Percentiles rank a stretch among this genome's conserved stretches.
Conservation (phyloP, 495 filamentous ascomycete species). For the Trichoderma orchidacearum region DNA sequence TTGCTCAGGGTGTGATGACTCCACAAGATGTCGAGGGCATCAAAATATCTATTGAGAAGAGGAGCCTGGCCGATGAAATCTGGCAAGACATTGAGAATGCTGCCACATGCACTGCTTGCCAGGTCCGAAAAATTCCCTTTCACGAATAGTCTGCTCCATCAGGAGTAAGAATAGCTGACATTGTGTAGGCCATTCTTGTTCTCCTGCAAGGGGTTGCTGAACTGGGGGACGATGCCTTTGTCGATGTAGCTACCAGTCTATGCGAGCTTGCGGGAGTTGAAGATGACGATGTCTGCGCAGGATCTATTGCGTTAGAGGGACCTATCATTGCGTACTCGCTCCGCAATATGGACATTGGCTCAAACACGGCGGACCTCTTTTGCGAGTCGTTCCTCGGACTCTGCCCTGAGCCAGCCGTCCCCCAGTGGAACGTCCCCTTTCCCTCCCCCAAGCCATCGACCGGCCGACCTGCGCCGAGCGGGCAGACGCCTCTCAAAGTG, state of each 20-base stretch:
- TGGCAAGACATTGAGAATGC: conserved; percentile 28
- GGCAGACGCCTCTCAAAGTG: conserved; percentile 30
- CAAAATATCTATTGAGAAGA: background rate
- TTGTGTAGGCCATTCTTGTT: conserved; percentile 23
- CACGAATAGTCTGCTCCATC: too few species aligned
- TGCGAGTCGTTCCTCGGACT: conserved; percentile 35
- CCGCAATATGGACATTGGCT: conserved; percentile 27
- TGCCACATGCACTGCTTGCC: conserved; percentile 30
- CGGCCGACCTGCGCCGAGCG: conserved; percentile 26
- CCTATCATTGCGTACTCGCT: conserved; percentile 35
- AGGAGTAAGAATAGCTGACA: conserved; percentile 1
- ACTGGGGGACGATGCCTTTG: conserved; percentile 27
- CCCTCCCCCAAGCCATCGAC: conserved; percentile 27
- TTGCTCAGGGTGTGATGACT: background rate
- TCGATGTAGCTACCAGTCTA: conserved; percentile 24
- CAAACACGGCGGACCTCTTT: conserved; percentile 32
- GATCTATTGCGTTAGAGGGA: conserved; percentile 31
- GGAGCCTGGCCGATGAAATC: conserved; percentile 10
- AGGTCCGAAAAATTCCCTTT: conserved; percentile 17
- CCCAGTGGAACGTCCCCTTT: conserved; percentile 26
- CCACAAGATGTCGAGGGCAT: background rate
- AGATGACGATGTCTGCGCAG: conserved; percentile 37
- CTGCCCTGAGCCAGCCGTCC: conserved; percentile 31
- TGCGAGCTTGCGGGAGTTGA: conserved; percentile 32
- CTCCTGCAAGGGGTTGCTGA: conserved; percentile 30